These are phyloP conservation scores for Hyphopichia wangnamkhiaoensis DNA, from an alignment of 1,139 yeast species.

Conservation along the genomic window DNA sequence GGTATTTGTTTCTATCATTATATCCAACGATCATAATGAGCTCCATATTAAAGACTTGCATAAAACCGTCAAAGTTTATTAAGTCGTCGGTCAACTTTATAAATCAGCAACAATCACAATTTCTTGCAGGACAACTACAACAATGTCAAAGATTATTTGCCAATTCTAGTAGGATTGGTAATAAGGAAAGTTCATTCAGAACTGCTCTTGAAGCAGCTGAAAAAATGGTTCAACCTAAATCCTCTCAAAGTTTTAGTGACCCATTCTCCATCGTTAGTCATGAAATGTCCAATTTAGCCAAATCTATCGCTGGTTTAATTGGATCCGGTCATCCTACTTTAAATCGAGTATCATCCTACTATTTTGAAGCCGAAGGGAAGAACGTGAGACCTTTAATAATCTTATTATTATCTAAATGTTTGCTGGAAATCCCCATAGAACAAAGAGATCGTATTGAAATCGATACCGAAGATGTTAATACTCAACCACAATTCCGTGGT, in stretches of 20 bases:
- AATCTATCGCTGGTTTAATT: constrained; percentile 79
- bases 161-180: neutral
- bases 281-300: constrained; percentile 89
- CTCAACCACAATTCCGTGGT: constrained; percentile 60
- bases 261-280: constrained; percentile 92
- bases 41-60: neutral
- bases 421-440: constrained; percentile 71
- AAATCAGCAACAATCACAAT: neutral
- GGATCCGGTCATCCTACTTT: constrained; percentile 94
- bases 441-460: constrained; percentile 65
- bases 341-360: constrained; percentile 86
- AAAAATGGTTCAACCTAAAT: constrained; percentile 72
- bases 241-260: constrained; percentile 55
- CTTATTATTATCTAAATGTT: constrained; percentile 75
- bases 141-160: neutral
- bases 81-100: too few relatives aligned
- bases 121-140: neutral
- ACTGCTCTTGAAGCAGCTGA: constrained; percentile 80
- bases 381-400: constrained; percentile 92
- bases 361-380: constrained; percentile 95
- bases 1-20: too few relatives aligned
- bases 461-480: constrained; percentile 63
- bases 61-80: neutral
- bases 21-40: neutral
- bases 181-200: constrained; percentile 20